phyloP scores from a whole-genome alignment of 2,329 filamentous ascomycete species.

The Knufia petricola region DNA sequence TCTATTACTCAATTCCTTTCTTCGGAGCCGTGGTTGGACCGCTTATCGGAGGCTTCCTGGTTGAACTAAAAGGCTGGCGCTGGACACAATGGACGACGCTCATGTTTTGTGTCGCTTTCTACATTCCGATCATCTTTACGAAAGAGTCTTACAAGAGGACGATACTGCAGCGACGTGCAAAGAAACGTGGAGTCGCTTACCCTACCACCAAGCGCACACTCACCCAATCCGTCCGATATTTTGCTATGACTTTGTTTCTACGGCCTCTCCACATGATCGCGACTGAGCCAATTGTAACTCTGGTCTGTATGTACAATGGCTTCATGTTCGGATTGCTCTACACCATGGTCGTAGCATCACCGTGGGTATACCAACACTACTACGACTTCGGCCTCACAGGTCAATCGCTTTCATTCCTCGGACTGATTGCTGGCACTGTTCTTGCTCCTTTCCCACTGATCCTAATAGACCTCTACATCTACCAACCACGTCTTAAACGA shows the following conservation, averaged over 20 bases:
- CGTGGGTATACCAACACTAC: constrained; percentile 55
- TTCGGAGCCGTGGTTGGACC: constrained; percentile 22
- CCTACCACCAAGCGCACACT: constrained; percentile 35
- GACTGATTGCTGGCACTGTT: constrained; percentile 15
- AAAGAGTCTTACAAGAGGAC: constrained; percentile 27
- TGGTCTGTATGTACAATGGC: constrained; percentile 63
- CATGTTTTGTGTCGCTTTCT: constrained; percentile 25
- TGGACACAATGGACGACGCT: constrained; percentile 29
- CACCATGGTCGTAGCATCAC: constrained; percentile 75
- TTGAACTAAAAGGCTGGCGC: constrained; percentile 39
- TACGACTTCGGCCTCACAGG: constrained; percentile 15
- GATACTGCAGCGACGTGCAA: constrained; percentile 18
- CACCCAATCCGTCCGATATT: constrained; percentile 39
- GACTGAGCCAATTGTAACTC: constrained; percentile 57
- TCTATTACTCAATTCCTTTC: constrained; percentile 21
- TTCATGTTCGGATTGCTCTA: constrained; percentile 74
- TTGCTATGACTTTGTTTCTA: constrained; percentile 29
- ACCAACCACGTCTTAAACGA: constrained; percentile 39
- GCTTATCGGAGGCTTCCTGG: constrained; percentile 50
- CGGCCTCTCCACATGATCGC: constrained; percentile 58
- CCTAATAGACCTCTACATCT: constrained; percentile 16
- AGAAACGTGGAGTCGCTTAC: constrained; percentile 32
- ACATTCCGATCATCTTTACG: constrained; percentile 25
- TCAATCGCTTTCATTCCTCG: constrained; percentile 20
- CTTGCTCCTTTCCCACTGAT: constrained; percentile 16